phyloP scores from a whole-genome alignment of 108 stramenopile genomes.

The Cyclotella sp. region DNA sequence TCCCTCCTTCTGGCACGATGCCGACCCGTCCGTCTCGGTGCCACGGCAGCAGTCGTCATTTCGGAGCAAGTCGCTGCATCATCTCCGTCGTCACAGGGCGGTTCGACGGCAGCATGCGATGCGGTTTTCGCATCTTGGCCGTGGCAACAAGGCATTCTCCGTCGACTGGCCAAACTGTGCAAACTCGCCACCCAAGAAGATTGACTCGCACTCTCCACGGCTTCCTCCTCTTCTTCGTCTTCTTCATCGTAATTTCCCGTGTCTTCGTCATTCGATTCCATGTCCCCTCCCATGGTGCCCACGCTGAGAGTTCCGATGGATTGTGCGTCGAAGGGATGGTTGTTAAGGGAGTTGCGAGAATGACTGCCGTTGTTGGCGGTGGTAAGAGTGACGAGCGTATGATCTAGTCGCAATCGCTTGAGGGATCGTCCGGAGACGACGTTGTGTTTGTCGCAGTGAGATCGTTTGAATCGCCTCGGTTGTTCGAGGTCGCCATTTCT shows the following conservation, averaged over 20 bases:
- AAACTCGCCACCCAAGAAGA: constrained; percentile 38
- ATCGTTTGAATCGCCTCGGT: constrained; percentile 11
- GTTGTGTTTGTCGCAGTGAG: constrained; percentile 3
- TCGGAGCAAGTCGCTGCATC: constrained; percentile 37
- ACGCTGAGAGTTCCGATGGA: constrained; percentile 22
- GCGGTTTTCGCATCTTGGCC: neutral
- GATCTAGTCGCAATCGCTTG: constrained; percentile 28
- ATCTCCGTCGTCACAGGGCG: constrained; percentile 7
- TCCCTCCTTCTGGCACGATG: constrained; percentile 1
- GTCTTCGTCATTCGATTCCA: constrained; percentile 36
- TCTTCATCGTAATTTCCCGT: neutral
- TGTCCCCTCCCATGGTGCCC: constrained; percentile 16
- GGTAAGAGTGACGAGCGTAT: neutral
- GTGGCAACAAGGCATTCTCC: neutral
- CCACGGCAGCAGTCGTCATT: constrained; percentile 42
- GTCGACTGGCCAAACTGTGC: constrained; percentile 16
- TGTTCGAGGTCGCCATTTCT: neutral
- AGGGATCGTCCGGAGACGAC: constrained; percentile 20
- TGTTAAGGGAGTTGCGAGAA: neutral
- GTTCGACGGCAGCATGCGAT: neutral
- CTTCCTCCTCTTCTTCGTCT: neutral
- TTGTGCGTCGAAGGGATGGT: constrained; percentile 3
- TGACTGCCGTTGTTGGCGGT: neutral
- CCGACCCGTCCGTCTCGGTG: constrained; percentile 9
- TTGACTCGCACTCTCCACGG: constrained; percentile 2